phyloP scores from a whole-genome alignment of 805 yeast genomes.

The Ogataea corticis region DNA sequence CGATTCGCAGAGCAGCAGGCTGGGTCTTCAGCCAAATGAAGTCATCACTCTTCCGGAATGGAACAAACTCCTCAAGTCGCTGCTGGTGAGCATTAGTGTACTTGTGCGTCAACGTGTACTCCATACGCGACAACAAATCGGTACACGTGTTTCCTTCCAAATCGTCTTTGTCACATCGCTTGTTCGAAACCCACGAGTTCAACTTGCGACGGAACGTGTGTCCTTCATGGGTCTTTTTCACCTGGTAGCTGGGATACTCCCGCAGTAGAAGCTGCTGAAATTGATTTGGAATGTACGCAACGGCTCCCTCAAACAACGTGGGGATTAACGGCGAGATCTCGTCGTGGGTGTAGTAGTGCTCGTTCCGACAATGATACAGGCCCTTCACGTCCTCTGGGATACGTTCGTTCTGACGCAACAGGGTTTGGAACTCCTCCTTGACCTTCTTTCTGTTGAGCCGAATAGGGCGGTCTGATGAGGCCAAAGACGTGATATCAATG shows the following conservation, averaged over 20 bases:
- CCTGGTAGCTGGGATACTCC: slow-evolving; percentile 37
- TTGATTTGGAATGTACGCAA: slow-evolving; percentile 46
- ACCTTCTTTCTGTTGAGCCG: slow-evolving; percentile 7
- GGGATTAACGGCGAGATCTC: slow-evolving; percentile 55
- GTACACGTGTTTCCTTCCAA: slow-evolving; percentile 29
- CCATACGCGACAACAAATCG: slow-evolving; percentile 29
- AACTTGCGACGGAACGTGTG: slow-evolving; percentile 27
- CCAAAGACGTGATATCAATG: slow-evolving; percentile 45
- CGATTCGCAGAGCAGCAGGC: background rate
- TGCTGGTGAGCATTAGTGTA: slow-evolving; percentile 31
- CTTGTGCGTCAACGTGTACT: slow-evolving; percentile 29
- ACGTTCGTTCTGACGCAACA: slow-evolving; percentile 16
- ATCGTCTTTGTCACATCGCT: slow-evolving; percentile 23
- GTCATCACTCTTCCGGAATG: slow-evolving; percentile 16
- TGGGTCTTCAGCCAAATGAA: background rate
- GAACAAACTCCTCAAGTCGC: slow-evolving; percentile 23
- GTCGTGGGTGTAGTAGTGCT: slow-evolving; percentile 51
- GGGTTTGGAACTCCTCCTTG: slow-evolving; percentile 18
- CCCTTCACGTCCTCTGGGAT: slow-evolving; percentile 12
- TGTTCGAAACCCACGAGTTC: slow-evolving; percentile 27
- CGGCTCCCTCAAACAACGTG: slow-evolving; percentile 59
- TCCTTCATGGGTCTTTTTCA: slow-evolving; percentile 19
- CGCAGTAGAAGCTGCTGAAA: slow-evolving; percentile 35
- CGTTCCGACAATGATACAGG: slow-evolving; percentile 50
- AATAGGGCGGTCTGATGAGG: slow-evolving; percentile 15